Percentiles rank a stretch among this genome's conserved stretches.
phyloP scores from a whole-genome alignment of 768 basidiomycete genomes.

The Auriculariales sp. region DNA sequence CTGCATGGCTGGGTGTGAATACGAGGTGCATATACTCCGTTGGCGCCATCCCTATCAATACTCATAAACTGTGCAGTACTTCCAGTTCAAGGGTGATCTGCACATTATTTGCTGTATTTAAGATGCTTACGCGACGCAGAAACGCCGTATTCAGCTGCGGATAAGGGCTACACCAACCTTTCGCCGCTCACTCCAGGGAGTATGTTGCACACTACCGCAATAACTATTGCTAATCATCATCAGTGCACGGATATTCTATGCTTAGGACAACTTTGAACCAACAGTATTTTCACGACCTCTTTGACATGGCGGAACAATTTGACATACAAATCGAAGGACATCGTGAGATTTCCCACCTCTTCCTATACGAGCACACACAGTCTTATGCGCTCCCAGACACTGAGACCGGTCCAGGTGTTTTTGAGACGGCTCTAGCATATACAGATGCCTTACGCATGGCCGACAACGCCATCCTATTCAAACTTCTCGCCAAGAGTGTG shows the following conservation, averaged over 20 bases:
- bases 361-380: neutral
- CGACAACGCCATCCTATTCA: constrained; percentile 87
- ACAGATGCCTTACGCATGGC: constrained; percentile 69
- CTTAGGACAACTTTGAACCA: constrained; percentile 82
- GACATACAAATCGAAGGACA: constrained; percentile 76
- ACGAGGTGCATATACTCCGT: constrained; percentile 46
- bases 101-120: neutral
- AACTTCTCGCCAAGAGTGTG: constrained; percentile 80
- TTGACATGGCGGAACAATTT: constrained; percentile 59
- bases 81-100: constrained; percentile 72
- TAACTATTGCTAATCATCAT: neutral
- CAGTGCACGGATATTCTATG: constrained; percentile 96
- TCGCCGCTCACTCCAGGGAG: constrained; percentile 85
- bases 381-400: constrained; percentile 50
- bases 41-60: neutral
- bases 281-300: constrained; percentile 79
- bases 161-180: constrained; percentile 66
- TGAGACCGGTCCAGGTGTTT: constrained; percentile 73
- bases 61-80: constrained; percentile 38
- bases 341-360: constrained; percentile 34
- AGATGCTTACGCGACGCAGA: constrained; percentile 29
- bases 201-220: constrained; percentile 26
- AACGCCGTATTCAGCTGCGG: constrained; percentile 56
- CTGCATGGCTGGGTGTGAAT: constrained; percentile 83
- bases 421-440: constrained; percentile 80